Base-by-base conservation (phyloP, 2,329 filamentous ascomycete genomes). In the Verticillium isaacii region DNA sequence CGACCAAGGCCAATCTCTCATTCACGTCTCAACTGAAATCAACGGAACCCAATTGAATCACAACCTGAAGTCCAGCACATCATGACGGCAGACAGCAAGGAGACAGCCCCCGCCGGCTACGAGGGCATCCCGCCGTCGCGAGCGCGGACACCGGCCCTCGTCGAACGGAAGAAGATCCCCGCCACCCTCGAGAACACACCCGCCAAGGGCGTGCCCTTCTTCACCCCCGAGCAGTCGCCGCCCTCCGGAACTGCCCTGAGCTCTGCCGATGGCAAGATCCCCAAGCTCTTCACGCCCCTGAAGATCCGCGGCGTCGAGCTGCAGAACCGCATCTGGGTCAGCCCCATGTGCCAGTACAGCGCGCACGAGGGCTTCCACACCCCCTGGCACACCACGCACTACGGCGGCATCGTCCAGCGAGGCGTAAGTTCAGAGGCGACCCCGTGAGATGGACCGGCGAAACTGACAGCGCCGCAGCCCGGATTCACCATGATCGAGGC, bases 321-420 rank as follows among this genome's bases (percentile, higher is more conserved):
- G 65, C 77, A 73, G 34, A 82, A 83, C 65, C 78, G 80, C 15
- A 75, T 83, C 61, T 74, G 78, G 66, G 66, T 80, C 23, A 75
- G 77, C 32, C 80, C 80, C 1, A 75, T 83, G 69, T 82, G 80
- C 63, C 79, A 81, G 66, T 81, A 80, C 65, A 77, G 73, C 5
- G 73, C 78, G 2, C 67, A 75, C 32, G 73, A 80, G 45, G 77
- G 91, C 11, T 88, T 91, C 70, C 82, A 85, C 65, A 91, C 87
- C 0, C 76, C 84, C 63, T 93, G 89, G 89, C 90, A 93, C 71
- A 73, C 89, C 39, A 85, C 89, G 2, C 90, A 93, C 67, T 78
- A 92, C 34, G 90, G 90, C 19, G 88, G 89, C 23, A 91, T 93
- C 66, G 78, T 88, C 32, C 82, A 86, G 67, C 86, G 89, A 2